Evolutionary conservation across 2,329 filamentous ascomycete genomes (phyloP), one percentile per base, ranked within the genome.

Genomic region (Phialophora verrucosa): DNA sequence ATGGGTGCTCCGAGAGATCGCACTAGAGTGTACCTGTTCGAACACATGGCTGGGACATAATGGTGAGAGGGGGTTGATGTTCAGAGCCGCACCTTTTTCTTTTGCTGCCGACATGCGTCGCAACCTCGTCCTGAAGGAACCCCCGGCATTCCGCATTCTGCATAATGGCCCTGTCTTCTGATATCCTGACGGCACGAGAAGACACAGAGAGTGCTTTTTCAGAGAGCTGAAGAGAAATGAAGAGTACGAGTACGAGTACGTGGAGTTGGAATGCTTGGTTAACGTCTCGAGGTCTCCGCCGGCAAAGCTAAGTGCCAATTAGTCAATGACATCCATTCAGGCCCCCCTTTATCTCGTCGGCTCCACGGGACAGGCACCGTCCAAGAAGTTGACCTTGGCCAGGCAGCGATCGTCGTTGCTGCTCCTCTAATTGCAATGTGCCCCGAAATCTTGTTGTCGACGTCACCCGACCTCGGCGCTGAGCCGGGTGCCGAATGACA

Each of bases 111-210:
- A 70, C 83, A 85, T 14, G 77, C 81, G 63, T 85, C 81, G 68
- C 83, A 85, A 38, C 81, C 83, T 64, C 80, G 79, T 59, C 81
- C 80, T 8, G 81, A 81, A 25, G 83, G 83, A 20, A 85, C 83
- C 27, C 83, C 83, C 0, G 83, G 82, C 83, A 85, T 62, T 32
- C 31, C 23, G 44, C 20, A 60, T 11, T 44, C 32, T 11, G 47
- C 20, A 60, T n/a, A 17, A 1, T 10, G 14, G 14, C 7, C 12
- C 3, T 44, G 35, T 10, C 32, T 3, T 53, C 12, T 27, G 5
- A 35, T 31, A 2, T 35, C 11, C 31, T 32, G 17, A 17, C 11
- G 58, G 44, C n/a, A 53, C 38, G 8, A 14, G 49, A 25, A 51
- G 23, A 29, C 20, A 25, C 12, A 4, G 49, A 14, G 17, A 51